Percentiles rank a stretch among this genome's conserved stretches.
Evolutionary conservation across 1,284 basidiomycete species (phyloP).

Genomic region (Sanguinoderma infundibulare): DNA sequence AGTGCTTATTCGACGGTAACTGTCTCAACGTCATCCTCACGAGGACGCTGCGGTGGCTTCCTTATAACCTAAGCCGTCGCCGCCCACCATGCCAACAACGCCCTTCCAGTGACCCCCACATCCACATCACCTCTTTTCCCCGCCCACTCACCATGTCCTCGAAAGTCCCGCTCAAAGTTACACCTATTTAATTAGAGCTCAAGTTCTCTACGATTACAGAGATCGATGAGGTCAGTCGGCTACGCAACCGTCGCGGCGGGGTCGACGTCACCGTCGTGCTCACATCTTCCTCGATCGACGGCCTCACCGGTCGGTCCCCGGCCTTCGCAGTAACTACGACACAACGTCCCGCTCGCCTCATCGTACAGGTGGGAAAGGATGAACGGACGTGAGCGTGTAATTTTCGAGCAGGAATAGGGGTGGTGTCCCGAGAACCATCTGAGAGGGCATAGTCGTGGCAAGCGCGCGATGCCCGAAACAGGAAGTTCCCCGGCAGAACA

Average conservation of each 20-base stretch:
- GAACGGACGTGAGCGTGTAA: too few species aligned
- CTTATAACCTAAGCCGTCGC: too few species aligned
- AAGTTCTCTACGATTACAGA: not conserved
- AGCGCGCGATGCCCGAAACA: too few species aligned
- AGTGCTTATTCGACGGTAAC: too few species aligned
- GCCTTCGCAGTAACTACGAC: constrained; percentile 30
- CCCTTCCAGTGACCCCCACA: not conserved
- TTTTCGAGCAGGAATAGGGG: too few species aligned
- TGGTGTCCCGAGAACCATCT: too few species aligned
- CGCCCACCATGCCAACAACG: not conserved
- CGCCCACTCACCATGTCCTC: constrained; percentile 8
- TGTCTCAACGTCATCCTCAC: too few species aligned
- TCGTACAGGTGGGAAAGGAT: constrained; percentile 24
- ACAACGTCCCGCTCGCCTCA: constrained; percentile 20
- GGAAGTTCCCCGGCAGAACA: too few species aligned
- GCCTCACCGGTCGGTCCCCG: constrained; percentile 28
- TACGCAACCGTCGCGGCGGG: not conserved
- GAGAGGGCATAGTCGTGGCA: too few species aligned
- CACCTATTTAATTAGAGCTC: constrained; percentile 1
- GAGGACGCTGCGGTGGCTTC: too few species aligned
- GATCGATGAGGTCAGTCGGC: not conserved
- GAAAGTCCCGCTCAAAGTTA: constrained; percentile 1
- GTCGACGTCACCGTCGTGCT: not conserved
- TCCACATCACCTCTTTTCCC: not conserved
- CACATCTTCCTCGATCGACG: not conserved